phyloP scores from a whole-genome alignment of 257 asterid genomes.

The Scutellaria baicalensis region DNA sequence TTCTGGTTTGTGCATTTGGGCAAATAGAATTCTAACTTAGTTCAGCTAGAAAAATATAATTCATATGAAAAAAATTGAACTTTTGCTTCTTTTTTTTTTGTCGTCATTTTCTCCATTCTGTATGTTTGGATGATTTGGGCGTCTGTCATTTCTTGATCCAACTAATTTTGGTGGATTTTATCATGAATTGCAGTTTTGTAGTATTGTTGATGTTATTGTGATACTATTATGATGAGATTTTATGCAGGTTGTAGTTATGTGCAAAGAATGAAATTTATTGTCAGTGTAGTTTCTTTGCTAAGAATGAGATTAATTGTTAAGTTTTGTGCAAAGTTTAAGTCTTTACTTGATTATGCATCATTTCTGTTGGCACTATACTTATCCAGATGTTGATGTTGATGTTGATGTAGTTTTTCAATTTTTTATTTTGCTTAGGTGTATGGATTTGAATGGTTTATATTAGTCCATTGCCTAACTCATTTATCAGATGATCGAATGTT shows the following conservation, averaged over 20 bases:
- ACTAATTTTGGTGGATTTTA: background rate
- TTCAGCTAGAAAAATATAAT: no score
- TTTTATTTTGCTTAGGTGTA: background rate
- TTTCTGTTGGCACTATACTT: background rate
- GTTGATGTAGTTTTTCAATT: background rate
- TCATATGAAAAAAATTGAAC: background rate
- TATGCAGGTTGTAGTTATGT: background rate
- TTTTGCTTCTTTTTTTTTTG: background rate
- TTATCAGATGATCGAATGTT: background rate
- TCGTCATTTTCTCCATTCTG: slow-evolving; percentile 2
- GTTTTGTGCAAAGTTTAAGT: background rate
- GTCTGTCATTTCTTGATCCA: slow-evolving; percentile 10
- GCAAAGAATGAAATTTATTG: background rate
- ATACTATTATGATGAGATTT: background rate
- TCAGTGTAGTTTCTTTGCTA: background rate
- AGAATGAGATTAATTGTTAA: background rate
- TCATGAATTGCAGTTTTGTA: background rate
- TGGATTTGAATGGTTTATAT: background rate
- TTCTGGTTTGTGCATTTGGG: slow-evolving; percentile 5
- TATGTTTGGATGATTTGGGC: background rate
- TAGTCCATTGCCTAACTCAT: background rate
- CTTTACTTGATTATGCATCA: background rate
- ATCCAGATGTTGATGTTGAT: background rate
- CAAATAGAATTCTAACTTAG: background rate
- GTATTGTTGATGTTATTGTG: background rate